Base-by-base conservation (phyloP, 2,329 filamentous ascomycete genomes). In the Neobulgaria alba region DNA sequence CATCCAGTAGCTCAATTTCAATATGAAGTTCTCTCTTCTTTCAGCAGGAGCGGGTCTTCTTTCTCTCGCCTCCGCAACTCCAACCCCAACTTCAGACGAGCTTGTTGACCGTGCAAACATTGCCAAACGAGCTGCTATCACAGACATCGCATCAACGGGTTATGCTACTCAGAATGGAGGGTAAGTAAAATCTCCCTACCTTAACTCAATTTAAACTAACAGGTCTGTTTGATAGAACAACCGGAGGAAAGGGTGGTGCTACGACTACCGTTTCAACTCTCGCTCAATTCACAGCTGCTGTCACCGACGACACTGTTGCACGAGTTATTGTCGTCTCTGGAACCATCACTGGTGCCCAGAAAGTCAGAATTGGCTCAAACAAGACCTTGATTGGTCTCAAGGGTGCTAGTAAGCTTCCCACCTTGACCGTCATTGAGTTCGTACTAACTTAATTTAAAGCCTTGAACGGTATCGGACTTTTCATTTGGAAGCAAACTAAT, bases 371-470 rank as follows among this genome's bases (percentile, higher is more conserved):
- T 40, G 49, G 49, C 18, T 51, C 49, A 7, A 55, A 70, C 60
- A 76, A 71, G 43, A 68, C 66, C 16, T 61, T 76, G 47, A 61
- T 74, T 39, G 72, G 72, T 41, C 63, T 69, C 42, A 65, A 63
- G 29, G 60, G 60, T 36, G 67, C 63, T 29, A 41, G 50, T 53
- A 41, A 29, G 45, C 32, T 8, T 26, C 8, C n/a, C n/a, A n/a
- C n/a, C n/a, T n/a, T n/a, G n/a, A n/a, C n/a, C n/a, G n/a, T n/a
- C 3, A 4, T 5, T 16, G 2, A 19, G 14, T 12, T 26, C 23
- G 12, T 26, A 26, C 23, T 26, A 12, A 26, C 12, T 12, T 26
- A 7, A 7, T 7, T 26, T 12, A 7, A 7, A 26, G 23, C 7
- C 7, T 12, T 26, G 12, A 7, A 7, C 23, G 23, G 23, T 7